These are phyloP conservation scores for Suhomyces sp. DNA, from an alignment of 805 yeast species.

Conservation along the genomic window DNA sequence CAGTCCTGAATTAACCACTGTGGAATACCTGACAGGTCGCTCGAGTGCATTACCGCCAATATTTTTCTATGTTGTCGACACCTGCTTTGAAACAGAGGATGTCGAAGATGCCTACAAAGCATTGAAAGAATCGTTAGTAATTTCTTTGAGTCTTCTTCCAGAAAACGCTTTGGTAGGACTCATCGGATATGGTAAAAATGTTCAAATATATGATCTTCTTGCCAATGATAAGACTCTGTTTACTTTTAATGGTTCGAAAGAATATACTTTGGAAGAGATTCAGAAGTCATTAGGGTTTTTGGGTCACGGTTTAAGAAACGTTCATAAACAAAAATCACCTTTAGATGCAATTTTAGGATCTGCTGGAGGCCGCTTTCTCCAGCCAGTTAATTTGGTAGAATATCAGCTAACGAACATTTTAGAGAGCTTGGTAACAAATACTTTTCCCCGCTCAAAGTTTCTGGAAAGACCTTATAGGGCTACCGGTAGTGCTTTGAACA, in stretches of 20 bases:
- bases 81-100: slow-evolving; percentile 53
- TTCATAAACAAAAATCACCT: slow-evolving; percentile 14
- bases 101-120: slow-evolving; percentile 40
- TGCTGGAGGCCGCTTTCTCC: slow-evolving; percentile 43
- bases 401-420: slow-evolving; percentile 49
- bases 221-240: slow-evolving; percentile 22
- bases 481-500: slow-evolving; percentile 59
- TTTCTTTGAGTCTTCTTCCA: slow-evolving; percentile 50
- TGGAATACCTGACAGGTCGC: slow-evolving; percentile 50
- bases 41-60: slow-evolving; percentile 44
- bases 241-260: slow-evolving; percentile 57
- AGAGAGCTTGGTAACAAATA: slow-evolving; percentile 48
- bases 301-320: slow-evolving; percentile 21
- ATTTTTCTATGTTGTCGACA: slow-evolving; percentile 57
- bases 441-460: slow-evolving; percentile 44
- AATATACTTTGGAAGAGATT: slow-evolving; percentile 48
- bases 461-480: slow-evolving; percentile 52
- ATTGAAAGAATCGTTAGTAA: slow-evolving; percentile 49
- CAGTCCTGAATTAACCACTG: slow-evolving; percentile 43
- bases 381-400: slow-evolving; percentile 49
- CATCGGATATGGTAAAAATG: slow-evolving; percentile 59
- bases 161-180: slow-evolving; percentile 56
- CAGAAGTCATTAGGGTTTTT: slow-evolving; percentile 47
- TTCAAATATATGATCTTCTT: slow-evolving; percentile 54
- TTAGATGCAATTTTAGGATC: slow-evolving; percentile 13